A percentile compares a stretch with the other conserved stretches of the same genome.
These are phyloP conservation scores for Lichtheimia corymbifera DNA, from an alignment of 371 early-diverging fungal species.

Conservation along the genomic window DNA sequence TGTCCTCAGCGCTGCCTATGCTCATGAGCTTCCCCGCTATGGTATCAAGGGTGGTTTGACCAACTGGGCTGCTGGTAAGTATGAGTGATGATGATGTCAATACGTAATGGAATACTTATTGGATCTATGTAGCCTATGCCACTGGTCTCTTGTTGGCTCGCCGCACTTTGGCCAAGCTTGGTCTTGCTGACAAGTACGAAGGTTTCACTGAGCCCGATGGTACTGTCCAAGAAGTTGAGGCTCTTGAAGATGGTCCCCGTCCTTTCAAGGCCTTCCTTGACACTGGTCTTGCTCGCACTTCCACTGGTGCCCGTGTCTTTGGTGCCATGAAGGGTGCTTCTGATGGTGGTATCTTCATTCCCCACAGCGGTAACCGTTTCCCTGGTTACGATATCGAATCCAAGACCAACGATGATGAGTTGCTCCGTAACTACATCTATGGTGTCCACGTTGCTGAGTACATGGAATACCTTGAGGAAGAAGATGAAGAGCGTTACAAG, in stretches of 20 bases:
- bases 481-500: conserved; percentile 98
- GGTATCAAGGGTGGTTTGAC: conserved; percentile 99
- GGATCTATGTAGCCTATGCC: conserved; percentile 75
- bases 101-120: too few species aligned
- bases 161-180: conserved; percentile 95
- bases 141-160: conserved; percentile 99
- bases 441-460: conserved; percentile 98
- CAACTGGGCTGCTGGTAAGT: conserved; percentile 97
- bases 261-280: conserved; percentile 99
- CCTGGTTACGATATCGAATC: conserved; percentile 94
- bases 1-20: conserved; percentile 97
- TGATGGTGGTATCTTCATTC: conserved; percentile 99
- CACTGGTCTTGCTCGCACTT: conserved; percentile 98
- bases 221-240: conserved; percentile 87
- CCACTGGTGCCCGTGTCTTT: conserved; percentile 99
- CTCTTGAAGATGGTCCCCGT: conserved; percentile 93
- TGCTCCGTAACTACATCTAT: conserved; percentile 97
- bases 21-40: conserved; percentile 98
- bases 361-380: conserved; percentile 98
- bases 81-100: background rate
- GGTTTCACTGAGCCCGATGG: conserved; percentile 96
- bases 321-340: conserved; percentile 99
- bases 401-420: conserved; percentile 94
- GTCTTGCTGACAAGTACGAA: conserved; percentile 93
- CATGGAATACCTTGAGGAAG: conserved; percentile 98